Conservation (phyloP, 352 stramenopile genomes). For the Phytophthora pseudosyringae region DNA sequence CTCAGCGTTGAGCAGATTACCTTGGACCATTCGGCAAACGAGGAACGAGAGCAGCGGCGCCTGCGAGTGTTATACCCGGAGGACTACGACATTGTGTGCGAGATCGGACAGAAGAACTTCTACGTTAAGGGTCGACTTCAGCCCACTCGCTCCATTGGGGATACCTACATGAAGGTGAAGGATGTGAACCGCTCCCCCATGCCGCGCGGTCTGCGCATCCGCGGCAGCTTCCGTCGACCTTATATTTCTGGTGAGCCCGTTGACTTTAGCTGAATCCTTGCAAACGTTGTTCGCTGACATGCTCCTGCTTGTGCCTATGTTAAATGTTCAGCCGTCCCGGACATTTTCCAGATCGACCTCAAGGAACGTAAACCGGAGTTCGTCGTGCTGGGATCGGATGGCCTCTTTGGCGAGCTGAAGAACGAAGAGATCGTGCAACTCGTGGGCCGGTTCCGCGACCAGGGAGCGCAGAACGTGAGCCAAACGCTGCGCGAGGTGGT, state of each 20-base stretch:
- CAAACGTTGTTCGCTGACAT: slow-evolving; percentile 6
- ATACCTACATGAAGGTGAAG: slow-evolving; percentile 83
- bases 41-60: slow-evolving; percentile 60
- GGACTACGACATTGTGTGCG: slow-evolving; percentile 73
- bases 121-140: slow-evolving; percentile 79
- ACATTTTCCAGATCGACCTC: slow-evolving; percentile 71
- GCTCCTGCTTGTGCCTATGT: background rate
- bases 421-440: slow-evolving; percentile 71
- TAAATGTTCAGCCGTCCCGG: slow-evolving; percentile 48
- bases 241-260: slow-evolving; percentile 56
- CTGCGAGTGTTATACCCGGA: slow-evolving; percentile 63
- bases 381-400: slow-evolving; percentile 68
- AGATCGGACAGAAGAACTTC: slow-evolving; percentile 69
- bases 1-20: slow-evolving; percentile 74
- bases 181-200: slow-evolving; percentile 71
- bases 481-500: slow-evolving; percentile 49
- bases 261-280: background rate
- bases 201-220: slow-evolving; percentile 63
- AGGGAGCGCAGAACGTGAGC: slow-evolving; percentile 66
- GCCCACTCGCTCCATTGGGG: slow-evolving; percentile 66
- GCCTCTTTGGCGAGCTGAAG: slow-evolving; percentile 64
- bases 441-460: slow-evolving; percentile 49
- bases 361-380: slow-evolving; percentile 60
- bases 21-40: slow-evolving; percentile 71
- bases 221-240: slow-evolving; percentile 58